A percentile compares a stretch with the other conserved stretches of the same genome.
phyloP scores from a whole-genome alignment of 2,329 filamentous ascomycete species.

The Phyllosticta capitalensis region DNA sequence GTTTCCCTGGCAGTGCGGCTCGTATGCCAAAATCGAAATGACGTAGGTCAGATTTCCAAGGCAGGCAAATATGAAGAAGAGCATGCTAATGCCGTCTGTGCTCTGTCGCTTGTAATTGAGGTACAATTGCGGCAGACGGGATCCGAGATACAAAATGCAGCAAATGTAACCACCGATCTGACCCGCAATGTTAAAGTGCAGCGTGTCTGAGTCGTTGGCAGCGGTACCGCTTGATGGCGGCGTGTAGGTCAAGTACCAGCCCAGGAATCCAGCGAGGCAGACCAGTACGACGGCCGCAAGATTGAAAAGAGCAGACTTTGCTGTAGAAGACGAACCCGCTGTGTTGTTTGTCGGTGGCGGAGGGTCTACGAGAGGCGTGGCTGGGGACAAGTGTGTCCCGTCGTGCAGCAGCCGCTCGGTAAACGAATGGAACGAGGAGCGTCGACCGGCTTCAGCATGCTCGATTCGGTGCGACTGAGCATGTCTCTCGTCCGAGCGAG shows the following conservation, averaged over 20 bases:
- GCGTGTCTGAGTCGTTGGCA: conserved; percentile 29
- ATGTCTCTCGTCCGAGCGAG: conserved; percentile 12
- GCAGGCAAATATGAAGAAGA: conserved; percentile 96
- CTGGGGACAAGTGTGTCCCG: conserved; percentile 65
- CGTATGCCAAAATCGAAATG: conserved; percentile 81
- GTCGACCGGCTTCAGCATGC: conserved; percentile 20
- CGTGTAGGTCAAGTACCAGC: conserved; percentile 67
- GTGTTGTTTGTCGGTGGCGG: conserved; percentile 20
- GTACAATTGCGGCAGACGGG: conserved; percentile 78
- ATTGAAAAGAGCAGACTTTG: conserved; percentile 58
- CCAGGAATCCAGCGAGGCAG: conserved; percentile 69
- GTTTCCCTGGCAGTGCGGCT: conserved; percentile 52
- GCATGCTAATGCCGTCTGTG: conserved; percentile 83
- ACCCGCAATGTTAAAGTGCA: conserved; percentile 65
- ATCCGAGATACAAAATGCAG: conserved; percentile 79
- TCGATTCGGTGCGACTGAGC: conserved; percentile 18
- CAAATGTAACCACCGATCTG: conserved; percentile 93
- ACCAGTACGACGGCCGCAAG: conserved; percentile 68
- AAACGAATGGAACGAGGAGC: conserved; percentile 27
- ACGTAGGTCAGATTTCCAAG: conserved; percentile 93
- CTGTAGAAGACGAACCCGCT: conserved; percentile 24
- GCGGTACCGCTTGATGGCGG: conserved; percentile 30
- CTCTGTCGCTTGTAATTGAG: conserved; percentile 89
- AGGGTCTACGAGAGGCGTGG: conserved; percentile 64
- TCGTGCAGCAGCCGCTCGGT: conserved; percentile 49